phyloP scores from a whole-genome alignment of 2,329 filamentous ascomycete species.

The Beauveria scarabaeidicola region DNA sequence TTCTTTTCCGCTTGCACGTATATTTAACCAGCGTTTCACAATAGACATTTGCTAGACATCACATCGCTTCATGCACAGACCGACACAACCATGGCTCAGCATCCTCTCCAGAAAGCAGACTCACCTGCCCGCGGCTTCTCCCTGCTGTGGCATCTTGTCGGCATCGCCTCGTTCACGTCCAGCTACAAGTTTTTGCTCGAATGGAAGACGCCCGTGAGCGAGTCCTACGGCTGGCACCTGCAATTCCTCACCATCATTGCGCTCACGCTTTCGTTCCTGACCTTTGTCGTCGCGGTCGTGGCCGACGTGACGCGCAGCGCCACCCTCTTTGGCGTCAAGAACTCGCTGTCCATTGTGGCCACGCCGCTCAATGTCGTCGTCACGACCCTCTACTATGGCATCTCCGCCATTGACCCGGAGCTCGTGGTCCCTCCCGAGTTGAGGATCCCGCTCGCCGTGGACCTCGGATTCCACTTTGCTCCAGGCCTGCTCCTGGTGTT shows the following conservation, averaged over 20 bases:
- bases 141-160: conserved; percentile 49
- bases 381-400: conserved; percentile 63
- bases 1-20: no score
- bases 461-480: conserved; percentile 58
- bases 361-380: conserved; percentile 65
- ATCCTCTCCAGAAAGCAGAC: conserved; percentile 56
- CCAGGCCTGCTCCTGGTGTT: conserved; percentile 56
- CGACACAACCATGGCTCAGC: conserved; percentile 30
- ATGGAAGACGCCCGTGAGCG: conserved; percentile 44
- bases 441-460: conserved; percentile 45
- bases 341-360: conserved; percentile 54
- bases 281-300: conserved; percentile 52
- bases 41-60: not conserved
- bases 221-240: conserved; percentile 58
- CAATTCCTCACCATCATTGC: conserved; percentile 71
- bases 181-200: conserved; percentile 43
- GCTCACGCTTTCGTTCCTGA: conserved; percentile 50
- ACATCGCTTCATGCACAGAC: not conserved
- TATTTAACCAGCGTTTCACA: no score
- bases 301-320: conserved; percentile 55
- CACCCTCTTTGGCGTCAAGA: conserved; percentile 57
- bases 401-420: conserved; percentile 46
- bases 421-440: conserved; percentile 48
- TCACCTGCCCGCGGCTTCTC: conserved; percentile 59
- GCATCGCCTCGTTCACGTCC: conserved; percentile 43